Conservation (phyloP, 2,329 filamentous ascomycete genomes). For the Ophiostoma quercus region DNA sequence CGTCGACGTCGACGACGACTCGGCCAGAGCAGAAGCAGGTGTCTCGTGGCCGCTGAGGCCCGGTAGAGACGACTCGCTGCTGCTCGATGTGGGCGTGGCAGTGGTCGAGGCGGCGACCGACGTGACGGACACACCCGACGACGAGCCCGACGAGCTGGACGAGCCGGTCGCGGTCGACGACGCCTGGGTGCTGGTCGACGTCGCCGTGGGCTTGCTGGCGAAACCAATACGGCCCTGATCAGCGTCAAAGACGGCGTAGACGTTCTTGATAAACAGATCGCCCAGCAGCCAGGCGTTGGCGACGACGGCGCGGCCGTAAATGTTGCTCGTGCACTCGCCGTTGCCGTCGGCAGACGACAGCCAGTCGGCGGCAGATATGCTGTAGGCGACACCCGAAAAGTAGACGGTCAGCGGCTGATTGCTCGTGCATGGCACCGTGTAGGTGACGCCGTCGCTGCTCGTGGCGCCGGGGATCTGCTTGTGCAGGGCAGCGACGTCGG, state of each 20-base stretch:
- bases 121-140: slow-evolving; percentile 23
- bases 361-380: slow-evolving; percentile 67
- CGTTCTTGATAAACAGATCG: slow-evolving; percentile 82
- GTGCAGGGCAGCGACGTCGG: slow-evolving; percentile 64
- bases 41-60: slow-evolving; percentile 38
- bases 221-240: slow-evolving; percentile 54
- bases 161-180: slow-evolving; percentile 7
- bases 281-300: slow-evolving; percentile 70
- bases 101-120: slow-evolving; percentile 15
- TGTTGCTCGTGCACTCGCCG: slow-evolving; percentile 61
- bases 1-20: slow-evolving; percentile 26
- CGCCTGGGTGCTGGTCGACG: slow-evolving; percentile 13
- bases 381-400: slow-evolving; percentile 64
- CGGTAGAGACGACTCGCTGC: slow-evolving; percentile 24
- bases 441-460: slow-evolving; percentile 56
- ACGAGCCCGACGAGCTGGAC: slow-evolving; percentile 23
- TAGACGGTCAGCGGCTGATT: slow-evolving; percentile 55
- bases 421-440: slow-evolving; percentile 67
- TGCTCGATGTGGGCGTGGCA: slow-evolving; percentile 1
- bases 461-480: slow-evolving; percentile 58
- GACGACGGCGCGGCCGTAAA: slow-evolving; percentile 67
- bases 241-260: slow-evolving; percentile 78
- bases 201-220: slow-evolving; percentile 15
- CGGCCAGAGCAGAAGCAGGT: slow-evolving; percentile 30
- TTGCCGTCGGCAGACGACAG: slow-evolving; percentile 42